Conservation (phyloP, 805 yeast genomes). For the Hagleromyces aurorensis region DNA sequence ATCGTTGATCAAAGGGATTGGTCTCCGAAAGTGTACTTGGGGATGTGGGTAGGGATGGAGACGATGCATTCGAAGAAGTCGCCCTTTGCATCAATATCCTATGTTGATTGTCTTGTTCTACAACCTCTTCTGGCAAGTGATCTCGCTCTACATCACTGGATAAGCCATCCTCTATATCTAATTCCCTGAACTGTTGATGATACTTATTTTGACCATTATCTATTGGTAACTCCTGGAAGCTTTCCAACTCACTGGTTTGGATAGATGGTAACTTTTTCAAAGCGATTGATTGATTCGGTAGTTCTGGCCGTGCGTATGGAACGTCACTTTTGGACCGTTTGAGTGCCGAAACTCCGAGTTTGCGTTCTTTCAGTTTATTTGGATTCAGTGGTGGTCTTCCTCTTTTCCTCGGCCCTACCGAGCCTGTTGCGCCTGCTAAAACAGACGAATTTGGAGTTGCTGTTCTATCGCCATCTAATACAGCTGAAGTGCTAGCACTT, state of each 20-base stretch:
- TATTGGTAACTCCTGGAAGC: constrained; percentile 4
- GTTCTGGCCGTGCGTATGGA: constrained; percentile 20
- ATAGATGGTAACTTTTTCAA: constrained; percentile 20
- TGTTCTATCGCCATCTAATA: constrained; percentile 7
- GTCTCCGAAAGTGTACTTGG: constrained; percentile 27
- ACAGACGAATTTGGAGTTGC: constrained; percentile 8
- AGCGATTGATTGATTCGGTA: constrained; percentile 21
- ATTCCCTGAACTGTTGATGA: constrained; percentile 23
- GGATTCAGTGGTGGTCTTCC: constrained; percentile 29
- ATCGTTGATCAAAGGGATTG: constrained; percentile 26
- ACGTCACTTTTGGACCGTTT: constrained; percentile 28
- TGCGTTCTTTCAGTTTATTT: constrained; percentile 15
- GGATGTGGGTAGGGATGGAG: constrained; percentile 30
- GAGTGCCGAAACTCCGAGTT: constrained; percentile 12
- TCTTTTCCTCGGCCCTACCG: constrained; percentile 23
- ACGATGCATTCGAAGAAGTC: constrained; percentile 18
- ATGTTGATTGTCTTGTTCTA: constrained; percentile 4
- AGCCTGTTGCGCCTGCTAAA: constrained; percentile 7
- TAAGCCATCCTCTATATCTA: constrained; percentile 32
- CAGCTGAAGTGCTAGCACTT: constrained; percentile 17
- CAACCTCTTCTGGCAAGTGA: constrained; percentile 3
- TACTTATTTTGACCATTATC: constrained; percentile 5
- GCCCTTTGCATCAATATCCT: constrained; percentile 7
- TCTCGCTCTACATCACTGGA: constrained; percentile 32
- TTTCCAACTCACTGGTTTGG: constrained; percentile 8